phyloP scores from a whole-genome alignment of 768 basidiomycete genomes.

The Mycena rosella region DNA sequence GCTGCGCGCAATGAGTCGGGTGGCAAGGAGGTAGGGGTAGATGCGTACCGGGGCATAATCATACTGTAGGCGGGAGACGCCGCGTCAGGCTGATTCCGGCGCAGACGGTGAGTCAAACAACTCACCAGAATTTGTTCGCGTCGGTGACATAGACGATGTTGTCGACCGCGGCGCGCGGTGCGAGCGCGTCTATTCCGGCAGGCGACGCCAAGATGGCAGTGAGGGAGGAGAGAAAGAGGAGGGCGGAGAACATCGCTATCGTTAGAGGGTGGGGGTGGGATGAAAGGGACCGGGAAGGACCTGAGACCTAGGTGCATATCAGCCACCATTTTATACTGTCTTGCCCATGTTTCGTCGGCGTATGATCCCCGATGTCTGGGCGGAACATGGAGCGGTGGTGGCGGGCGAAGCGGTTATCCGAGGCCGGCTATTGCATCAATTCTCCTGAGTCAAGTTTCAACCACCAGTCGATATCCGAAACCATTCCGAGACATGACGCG shows the following conservation, averaged over 20 bases:
- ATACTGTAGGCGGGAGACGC: conserved; percentile 45
- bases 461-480: no score
- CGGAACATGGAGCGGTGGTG: neutral
- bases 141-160: conserved; percentile 67
- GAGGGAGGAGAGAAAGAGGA: conserved; percentile 17
- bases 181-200: conserved; percentile 7
- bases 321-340: neutral
- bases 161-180: conserved; percentile 46
- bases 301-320: neutral
- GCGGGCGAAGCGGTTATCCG: neutral
- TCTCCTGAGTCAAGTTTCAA: no score
- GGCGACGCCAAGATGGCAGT: conserved; percentile 22
- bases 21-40: neutral
- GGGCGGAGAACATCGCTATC: conserved; percentile 14
- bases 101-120: neutral
- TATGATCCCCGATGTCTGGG: neutral
- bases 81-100: neutral
- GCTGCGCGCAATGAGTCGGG: conserved; percentile 41
- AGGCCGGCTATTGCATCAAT: conserved; percentile 6
- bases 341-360: neutral
- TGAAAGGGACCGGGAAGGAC: neutral
- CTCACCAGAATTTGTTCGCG: conserved; percentile 60
- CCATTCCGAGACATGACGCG: no score
- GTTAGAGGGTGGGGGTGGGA: neutral
- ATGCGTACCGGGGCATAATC: conserved; percentile 59